These are phyloP conservation scores for Penicillium roqueforti DNA, from an alignment of 495 filamentous ascomycete genomes.

Conservation along the genomic window DNA sequence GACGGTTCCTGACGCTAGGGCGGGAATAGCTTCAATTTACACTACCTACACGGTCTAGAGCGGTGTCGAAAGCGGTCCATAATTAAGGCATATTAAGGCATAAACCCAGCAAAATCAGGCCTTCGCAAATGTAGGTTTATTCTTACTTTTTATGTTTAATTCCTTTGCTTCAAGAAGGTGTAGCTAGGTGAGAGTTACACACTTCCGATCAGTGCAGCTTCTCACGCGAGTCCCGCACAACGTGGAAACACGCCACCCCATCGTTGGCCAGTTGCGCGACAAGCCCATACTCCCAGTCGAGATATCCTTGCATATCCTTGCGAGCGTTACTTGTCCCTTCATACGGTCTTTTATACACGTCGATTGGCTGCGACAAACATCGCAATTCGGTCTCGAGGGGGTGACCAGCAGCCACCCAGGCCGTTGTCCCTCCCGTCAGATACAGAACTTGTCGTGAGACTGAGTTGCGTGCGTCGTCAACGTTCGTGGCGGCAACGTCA, in stretches of 20 bases:
- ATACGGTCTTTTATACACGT: slow-evolving; percentile 27
- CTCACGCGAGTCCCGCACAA: slow-evolving; percentile 10
- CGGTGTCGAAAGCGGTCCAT: too few relatives aligned
- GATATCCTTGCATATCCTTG: slow-evolving; percentile 27
- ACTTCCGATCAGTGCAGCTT: neutral
- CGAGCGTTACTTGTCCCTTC: slow-evolving; percentile 27
- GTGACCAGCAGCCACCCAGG: slow-evolving; percentile 19
- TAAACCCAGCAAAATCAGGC: too few relatives aligned
- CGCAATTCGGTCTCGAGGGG: slow-evolving; percentile 19
- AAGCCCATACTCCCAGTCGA: slow-evolving; percentile 31
- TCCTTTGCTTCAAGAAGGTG: too few relatives aligned
- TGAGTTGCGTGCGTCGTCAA: slow-evolving; percentile 13
- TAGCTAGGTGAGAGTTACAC: too few relatives aligned
- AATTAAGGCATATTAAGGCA: too few relatives aligned
- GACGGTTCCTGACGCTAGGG: too few relatives aligned
- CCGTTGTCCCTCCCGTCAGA: slow-evolving; percentile 19
- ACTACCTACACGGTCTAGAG: too few relatives aligned
- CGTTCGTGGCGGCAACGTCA: slow-evolving; percentile 35
- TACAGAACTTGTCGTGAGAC: slow-evolving; percentile 13
- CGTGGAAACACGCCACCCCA: slow-evolving; percentile 22
- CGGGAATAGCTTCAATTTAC: too few relatives aligned
- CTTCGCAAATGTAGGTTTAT: too few relatives aligned
- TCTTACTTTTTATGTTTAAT: too few relatives aligned
- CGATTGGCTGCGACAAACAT: slow-evolving; percentile 24
- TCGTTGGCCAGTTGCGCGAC: slow-evolving; percentile 27